Percentiles rank a stretch among this genome's conserved stretches.
Evolutionary conservation across 2,329 filamentous ascomycete genomes (phyloP).

Genomic region (Coleophoma crateriformis): DNA sequence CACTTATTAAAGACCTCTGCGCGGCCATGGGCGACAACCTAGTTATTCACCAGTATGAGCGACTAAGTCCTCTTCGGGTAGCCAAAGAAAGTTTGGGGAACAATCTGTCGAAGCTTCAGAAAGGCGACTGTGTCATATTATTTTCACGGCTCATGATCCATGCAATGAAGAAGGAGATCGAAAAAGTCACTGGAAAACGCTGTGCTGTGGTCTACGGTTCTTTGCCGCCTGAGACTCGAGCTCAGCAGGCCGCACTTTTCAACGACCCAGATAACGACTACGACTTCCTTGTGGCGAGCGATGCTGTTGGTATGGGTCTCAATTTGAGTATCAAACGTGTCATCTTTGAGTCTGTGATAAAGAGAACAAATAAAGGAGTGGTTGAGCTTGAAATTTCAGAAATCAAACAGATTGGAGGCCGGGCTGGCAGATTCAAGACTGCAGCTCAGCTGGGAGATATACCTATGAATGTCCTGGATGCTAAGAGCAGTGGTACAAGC

Average conservation of each 20-base stretch:
- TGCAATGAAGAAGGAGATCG: slow-evolving; percentile 70
- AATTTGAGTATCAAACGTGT: slow-evolving; percentile 90
- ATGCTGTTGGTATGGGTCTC: slow-evolving; percentile 95
- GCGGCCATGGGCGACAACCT: slow-evolving; percentile 77
- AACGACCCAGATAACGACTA: slow-evolving; percentile 96
- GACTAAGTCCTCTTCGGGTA: slow-evolving; percentile 71
- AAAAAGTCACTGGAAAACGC: slow-evolving; percentile 67
- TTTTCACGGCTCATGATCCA: slow-evolving; percentile 84
- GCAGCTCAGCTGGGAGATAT: slow-evolving; percentile 49
- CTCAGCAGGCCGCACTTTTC: slow-evolving; percentile 86
- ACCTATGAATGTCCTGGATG: neutral
- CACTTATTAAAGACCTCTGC: slow-evolving; percentile 72
- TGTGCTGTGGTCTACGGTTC: slow-evolving; percentile 93
- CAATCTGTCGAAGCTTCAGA: slow-evolving; percentile 62
- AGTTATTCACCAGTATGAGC: slow-evolving; percentile 75
- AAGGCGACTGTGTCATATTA: slow-evolving; percentile 85
- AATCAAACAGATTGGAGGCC: slow-evolving; percentile 90
- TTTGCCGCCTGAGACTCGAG: slow-evolving; percentile 85
- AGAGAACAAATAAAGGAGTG: slow-evolving; percentile 58
- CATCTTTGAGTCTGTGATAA: slow-evolving; percentile 74
- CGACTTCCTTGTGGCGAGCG: slow-evolving; percentile 87
- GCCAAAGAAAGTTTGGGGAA: slow-evolving; percentile 58
- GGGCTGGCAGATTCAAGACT: slow-evolving; percentile 80
- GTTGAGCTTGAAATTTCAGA: slow-evolving; percentile 65
- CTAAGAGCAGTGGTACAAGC: neutral